Percentiles rank a stretch among this genome's conserved stretches.
These are phyloP conservation scores for Silene noctiflora DNA, from an alignment of 179 eudicot species.

Conservation along the genomic window DNA sequence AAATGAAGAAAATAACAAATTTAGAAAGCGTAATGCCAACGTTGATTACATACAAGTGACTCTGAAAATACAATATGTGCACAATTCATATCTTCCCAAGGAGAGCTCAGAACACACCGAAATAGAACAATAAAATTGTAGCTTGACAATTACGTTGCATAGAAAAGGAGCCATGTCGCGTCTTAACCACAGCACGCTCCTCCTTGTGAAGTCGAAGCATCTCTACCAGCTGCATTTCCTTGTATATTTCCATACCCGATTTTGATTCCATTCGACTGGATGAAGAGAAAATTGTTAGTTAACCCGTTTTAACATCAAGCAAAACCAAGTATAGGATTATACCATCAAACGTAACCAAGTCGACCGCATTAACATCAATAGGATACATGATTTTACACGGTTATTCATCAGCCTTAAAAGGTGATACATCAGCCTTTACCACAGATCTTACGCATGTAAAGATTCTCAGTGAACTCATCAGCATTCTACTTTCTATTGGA, in stretches of 20 bases:
- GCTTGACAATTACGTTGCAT: background rate
- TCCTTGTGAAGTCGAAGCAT: slow-evolving; percentile 30
- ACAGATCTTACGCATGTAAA: too few species aligned
- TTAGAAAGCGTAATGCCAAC: background rate
- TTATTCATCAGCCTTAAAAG: too few species aligned
- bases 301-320: background rate
- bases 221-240: slow-evolving; percentile 32
- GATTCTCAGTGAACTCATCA: too few species aligned
- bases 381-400: too few species aligned
- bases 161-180: background rate
- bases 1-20: background rate
- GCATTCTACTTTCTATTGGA: too few species aligned
- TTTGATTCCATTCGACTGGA: slow-evolving; percentile 34
- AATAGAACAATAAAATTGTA: slow-evolving; percentile 8
- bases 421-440: too few species aligned
- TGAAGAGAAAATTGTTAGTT: background rate
- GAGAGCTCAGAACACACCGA: slow-evolving; percentile 4
- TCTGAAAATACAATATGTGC: slow-evolving; percentile 18
- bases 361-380: too few species aligned
- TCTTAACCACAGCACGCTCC: slow-evolving; percentile 34
- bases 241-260: slow-evolving; percentile 35
- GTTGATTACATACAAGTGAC: slow-evolving; percentile 26
- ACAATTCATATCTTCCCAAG: slow-evolving; percentile 16
- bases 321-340: too few species aligned
- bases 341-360: too few species aligned